These are phyloP conservation scores for Aspergillus ustus DNA, from an alignment of 2,329 filamentous ascomycete genomes.

Conservation along the genomic window DNA sequence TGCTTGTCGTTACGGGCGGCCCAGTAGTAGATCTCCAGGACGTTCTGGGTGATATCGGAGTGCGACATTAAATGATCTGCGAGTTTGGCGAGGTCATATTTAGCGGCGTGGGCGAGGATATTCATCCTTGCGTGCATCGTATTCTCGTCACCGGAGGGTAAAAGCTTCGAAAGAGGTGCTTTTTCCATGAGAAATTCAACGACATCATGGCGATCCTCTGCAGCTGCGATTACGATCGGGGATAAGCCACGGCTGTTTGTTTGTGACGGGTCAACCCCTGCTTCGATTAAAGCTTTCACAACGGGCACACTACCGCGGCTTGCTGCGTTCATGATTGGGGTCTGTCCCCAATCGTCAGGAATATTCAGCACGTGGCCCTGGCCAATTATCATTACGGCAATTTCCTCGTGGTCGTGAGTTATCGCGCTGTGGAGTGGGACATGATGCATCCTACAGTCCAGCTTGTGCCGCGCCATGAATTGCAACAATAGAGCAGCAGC, in stretches of 20 bases:
- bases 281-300: neutral
- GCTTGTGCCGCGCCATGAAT: neutral
- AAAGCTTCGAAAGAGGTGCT: neutral
- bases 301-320: neutral
- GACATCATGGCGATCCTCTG: neutral
- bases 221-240: neutral
- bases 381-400: neutral
- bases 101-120: neutral
- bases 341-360: neutral
- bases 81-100: neutral
- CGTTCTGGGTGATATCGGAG: neutral
- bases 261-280: neutral
- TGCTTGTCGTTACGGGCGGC: neutral
- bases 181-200: neutral
- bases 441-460: neutral
- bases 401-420: neutral
- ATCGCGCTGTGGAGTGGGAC: neutral
- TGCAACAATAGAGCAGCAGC: neutral
- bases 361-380: neutral
- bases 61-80: neutral
- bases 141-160: neutral
- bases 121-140: neutral
- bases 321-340: neutral
- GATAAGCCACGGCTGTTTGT: neutral
- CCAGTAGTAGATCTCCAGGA: neutral